Evolutionary conservation across 192 early-diverging fungal genomes (phyloP), one percentile per base, ranked within the genome.

Genomic region (Thamnidium elegans): DNA sequence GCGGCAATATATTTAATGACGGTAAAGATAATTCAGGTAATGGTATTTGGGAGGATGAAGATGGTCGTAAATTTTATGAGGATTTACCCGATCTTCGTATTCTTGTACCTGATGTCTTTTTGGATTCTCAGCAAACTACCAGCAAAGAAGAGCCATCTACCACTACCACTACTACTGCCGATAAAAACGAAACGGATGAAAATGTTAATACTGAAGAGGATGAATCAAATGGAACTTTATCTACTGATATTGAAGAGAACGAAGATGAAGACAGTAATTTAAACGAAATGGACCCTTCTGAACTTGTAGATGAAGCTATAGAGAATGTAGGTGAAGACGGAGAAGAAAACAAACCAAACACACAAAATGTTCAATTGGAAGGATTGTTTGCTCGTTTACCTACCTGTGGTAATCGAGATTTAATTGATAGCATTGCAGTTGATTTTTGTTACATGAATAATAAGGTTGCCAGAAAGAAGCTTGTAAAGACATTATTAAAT

Each of bases 371-470:
- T 2, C 78, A 83, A 51, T 75, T 95, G 21, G 86, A 89, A 50
- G 77, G 87, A 8, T 73, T 97, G 10, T 65, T 95, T 48, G 82
- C 81, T 19, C 81, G 85, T 39, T 80, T 99, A 32, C 87, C 92
- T 8, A 83, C 74, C 11, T 76, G 92, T 53, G 79, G 89, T 55
- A 97, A 91, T 64, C 86, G 90, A 9, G 91, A 91, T 43, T 79
- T 89, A 44, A 92, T 94, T 39, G 96, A 99, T 76, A 84, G 91
- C 65, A 75, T 91, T 4, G 94, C 97, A 0, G 84, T 95, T 42
- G 90, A 97, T 34, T 96, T 99, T 79, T 94, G 93, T 72, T 97
- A 87, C 66, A 69, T 94, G 8, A 98, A 97, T 77, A 87, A 79
- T 36, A 94, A 92, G 53, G 71, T 66, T 14, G 86, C 90, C 10